These are phyloP conservation scores for Auxenochlorella pyrenoidosa DNA, from an alignment of 139 green algal species.

Conservation along the genomic window DNA sequence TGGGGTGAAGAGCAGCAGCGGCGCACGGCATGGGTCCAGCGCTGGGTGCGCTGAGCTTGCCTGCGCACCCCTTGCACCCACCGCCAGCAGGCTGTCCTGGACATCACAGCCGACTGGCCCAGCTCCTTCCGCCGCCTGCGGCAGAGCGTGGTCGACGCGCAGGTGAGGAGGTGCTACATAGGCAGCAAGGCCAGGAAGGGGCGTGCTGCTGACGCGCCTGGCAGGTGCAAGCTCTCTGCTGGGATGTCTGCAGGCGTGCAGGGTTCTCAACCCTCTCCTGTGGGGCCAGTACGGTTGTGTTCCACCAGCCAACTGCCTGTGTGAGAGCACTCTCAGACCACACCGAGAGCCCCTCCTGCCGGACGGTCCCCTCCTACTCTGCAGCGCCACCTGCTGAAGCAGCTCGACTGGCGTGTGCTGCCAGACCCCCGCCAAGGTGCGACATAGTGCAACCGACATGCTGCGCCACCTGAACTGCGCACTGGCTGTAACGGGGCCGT, in stretches of 20 bases:
- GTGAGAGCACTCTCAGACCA: too few relatives aligned
- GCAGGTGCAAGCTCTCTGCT: too few relatives aligned
- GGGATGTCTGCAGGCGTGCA: not conserved
- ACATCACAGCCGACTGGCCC: conserved; percentile 14
- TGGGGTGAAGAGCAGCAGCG: not conserved
- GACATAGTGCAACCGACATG: not conserved
- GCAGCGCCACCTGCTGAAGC: not conserved
- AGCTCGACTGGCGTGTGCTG: conserved; percentile 27
- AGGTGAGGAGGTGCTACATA: not conserved
- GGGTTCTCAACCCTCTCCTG: too few relatives aligned
- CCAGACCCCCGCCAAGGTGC: conserved; percentile 10
- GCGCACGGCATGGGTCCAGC: not conserved
- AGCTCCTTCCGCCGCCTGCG: conserved; percentile 14
- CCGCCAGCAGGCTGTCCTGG: conserved; percentile 4
- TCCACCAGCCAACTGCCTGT: too few relatives aligned
- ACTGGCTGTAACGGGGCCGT: too few relatives aligned
- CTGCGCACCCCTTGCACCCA: not conserved
- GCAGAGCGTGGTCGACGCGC: not conserved
- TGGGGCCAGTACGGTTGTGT: too few relatives aligned
- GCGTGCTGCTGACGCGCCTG: too few relatives aligned
- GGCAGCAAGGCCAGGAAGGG: too few relatives aligned
- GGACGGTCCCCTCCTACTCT: not conserved
- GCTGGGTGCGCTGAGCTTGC: not conserved
- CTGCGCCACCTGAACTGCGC: not conserved
- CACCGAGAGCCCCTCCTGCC: too few relatives aligned